These are phyloP conservation scores for Punctularia strigosozonata DNA, from an alignment of 768 basidiomycete genomes.

Conservation along the genomic window DNA sequence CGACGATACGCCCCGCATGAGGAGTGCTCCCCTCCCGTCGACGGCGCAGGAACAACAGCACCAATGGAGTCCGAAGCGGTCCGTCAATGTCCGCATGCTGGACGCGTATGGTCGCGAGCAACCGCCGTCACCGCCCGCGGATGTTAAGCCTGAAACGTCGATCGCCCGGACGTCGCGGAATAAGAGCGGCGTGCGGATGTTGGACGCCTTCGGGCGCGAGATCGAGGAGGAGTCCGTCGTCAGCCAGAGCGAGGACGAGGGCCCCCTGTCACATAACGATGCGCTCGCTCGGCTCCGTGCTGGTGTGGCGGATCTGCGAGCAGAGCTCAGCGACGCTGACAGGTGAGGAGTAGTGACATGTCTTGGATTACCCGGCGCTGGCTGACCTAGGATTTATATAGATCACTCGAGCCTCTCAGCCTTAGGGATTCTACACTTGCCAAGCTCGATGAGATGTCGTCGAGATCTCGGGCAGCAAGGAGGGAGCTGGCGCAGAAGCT, in stretches of 20 bases:
- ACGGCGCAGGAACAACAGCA: constrained; percentile 14
- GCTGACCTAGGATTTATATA: constrained; percentile 10
- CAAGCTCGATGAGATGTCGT: constrained; percentile 42
- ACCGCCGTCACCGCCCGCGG: no score
- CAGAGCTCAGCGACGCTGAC: constrained; percentile 46
- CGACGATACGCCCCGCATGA: neutral
- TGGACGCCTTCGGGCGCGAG: constrained; percentile 62
- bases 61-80: constrained; percentile 29
- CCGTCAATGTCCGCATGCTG: constrained; percentile 47
- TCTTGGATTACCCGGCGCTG: neutral
- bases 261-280: constrained; percentile 30
- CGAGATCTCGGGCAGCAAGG: constrained; percentile 37
- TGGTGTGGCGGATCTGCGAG: constrained; percentile 44
- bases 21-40: constrained; percentile 10
- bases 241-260: constrained; percentile 11
- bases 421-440: constrained; percentile 33
- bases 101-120: constrained; percentile 59
- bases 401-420: constrained; percentile 24
- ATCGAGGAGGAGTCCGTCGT: constrained; percentile 27
- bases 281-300: constrained; percentile 45
- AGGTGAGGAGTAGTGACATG: constrained; percentile 26
- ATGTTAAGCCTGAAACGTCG: no score
- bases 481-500: constrained; percentile 32
- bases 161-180: constrained; percentile 19
- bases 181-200: constrained; percentile 39